These are phyloP conservation scores for Aegle marmelos DNA, from an alignment of 345 rosid genomes.

Conservation along the genomic window DNA sequence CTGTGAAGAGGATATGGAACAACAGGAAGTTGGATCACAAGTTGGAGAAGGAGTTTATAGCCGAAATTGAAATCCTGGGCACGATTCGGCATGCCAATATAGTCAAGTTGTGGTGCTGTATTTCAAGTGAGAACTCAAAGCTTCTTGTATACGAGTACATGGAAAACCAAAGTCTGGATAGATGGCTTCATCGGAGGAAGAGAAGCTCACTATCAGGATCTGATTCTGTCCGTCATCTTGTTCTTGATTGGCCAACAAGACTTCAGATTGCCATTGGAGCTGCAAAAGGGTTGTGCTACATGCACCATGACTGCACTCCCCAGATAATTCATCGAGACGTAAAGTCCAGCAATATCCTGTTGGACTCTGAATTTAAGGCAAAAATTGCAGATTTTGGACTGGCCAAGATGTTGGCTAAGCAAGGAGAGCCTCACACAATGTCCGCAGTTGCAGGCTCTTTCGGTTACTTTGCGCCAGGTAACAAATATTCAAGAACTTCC, in stretches of 20 bases:
- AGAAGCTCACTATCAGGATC: slow-evolving; percentile 21
- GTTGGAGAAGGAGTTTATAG: slow-evolving; percentile 67
- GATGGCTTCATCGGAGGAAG: slow-evolving; percentile 73
- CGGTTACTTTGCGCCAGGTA: slow-evolving; percentile 94
- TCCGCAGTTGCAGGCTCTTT: slow-evolving; percentile 88
- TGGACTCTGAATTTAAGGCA: slow-evolving; percentile 73
- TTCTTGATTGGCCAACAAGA: slow-evolving; percentile 64
- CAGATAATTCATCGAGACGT: slow-evolving; percentile 85
- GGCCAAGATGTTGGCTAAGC: slow-evolving; percentile 65
- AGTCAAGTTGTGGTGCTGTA: slow-evolving; percentile 80
- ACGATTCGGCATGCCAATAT: slow-evolving; percentile 78
- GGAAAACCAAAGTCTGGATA: slow-evolving; percentile 82
- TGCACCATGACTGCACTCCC: slow-evolving; percentile 80
- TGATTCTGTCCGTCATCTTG: slow-evolving; percentile 17
- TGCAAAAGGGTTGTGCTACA: slow-evolving; percentile 81
- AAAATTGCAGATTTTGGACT: slow-evolving; percentile 91
- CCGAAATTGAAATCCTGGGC: slow-evolving; percentile 79
- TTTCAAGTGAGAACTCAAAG: slow-evolving; percentile 78
- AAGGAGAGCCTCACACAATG: slow-evolving; percentile 66
- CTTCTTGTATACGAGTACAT: slow-evolving; percentile 90
- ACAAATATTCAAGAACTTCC: not conserved
- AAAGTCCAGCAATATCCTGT: slow-evolving; percentile 81
- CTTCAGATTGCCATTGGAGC: slow-evolving; percentile 79
- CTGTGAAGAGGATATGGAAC: slow-evolving; percentile 86
- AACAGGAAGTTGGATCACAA: slow-evolving; percentile 43